Evolutionary conservation across 768 basidiomycete species (phyloP), one percentile per base, ranked within the genome.

Genomic region (Boletus rufocinnamomeus): DNA sequence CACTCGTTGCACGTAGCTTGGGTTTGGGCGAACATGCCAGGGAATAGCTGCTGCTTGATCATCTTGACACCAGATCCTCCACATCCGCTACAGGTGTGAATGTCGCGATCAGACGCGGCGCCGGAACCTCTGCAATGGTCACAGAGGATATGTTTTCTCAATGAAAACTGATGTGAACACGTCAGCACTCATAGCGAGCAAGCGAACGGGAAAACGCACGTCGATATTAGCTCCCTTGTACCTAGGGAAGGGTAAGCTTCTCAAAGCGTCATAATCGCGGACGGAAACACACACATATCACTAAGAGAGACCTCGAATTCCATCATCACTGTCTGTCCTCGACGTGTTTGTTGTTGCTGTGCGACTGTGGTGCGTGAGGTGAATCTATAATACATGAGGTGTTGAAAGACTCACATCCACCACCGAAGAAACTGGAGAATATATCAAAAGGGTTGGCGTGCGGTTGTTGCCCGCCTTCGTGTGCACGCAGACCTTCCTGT

Each of bases 61-160:
- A 97, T 72, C 68, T 91, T 89, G 53, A 96, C 82, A 38, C 97
- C 97, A 50, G 85, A 78, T 21, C 97, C 97, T 52, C 84, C 82
- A 69, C 97, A 99, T 13, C 83, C 82, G 4, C 83, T 72, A 70
- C 97, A 99, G n/a, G 84, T 82, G 66, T 93, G 91, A 49, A 97
- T 91, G 69, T 97, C 92, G 8, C 82, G 74, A 58, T 93, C 91
- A 0, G 93, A 91, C 2, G 93, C 90, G 0, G 97, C 97, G 25
- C 97, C 97, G 0, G 93, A 86, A 25, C 97, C 97, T 68, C 95
- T 88, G 76, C 97, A 99, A 70, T 97, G 92, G 73, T 98, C 95
- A 69, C 97, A 99, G 19, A 99, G 86, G 37, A 96, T 85, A 53
- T 87, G 85, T 71, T 96, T 95, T 72, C 87, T 89, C 70, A 98